These are phyloP conservation scores for Isatis lusitanica DNA, from an alignment of 441 rosid species.

Conservation along the genomic window DNA sequence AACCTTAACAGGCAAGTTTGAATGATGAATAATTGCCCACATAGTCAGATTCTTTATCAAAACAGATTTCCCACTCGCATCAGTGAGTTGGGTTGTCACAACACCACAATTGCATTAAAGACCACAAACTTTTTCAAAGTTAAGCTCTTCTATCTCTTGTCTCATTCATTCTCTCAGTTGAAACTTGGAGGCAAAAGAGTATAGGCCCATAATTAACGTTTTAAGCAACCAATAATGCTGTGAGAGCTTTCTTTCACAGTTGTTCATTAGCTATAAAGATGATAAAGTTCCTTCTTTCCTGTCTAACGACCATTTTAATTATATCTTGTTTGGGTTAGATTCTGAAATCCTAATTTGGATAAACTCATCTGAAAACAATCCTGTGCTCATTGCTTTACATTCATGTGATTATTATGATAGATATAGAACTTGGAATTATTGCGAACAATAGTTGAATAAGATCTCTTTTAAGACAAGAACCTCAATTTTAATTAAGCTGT, in stretches of 20 bases:
- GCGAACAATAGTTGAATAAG: not conserved
- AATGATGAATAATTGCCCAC: not conserved
- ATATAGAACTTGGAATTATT: not conserved
- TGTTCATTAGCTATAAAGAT: not conserved
- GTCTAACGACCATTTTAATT: not conserved
- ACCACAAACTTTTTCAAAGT: not conserved
- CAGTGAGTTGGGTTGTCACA: slow-evolving; percentile 3
- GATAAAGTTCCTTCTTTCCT: not conserved
- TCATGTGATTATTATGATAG: not conserved
- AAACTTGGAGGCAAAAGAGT: not conserved
- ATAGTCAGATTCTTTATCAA: too few relatives aligned
- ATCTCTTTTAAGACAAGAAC: not conserved
- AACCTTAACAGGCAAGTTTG: not conserved
- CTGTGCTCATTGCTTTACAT: not conserved
- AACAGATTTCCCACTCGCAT: too few relatives aligned
- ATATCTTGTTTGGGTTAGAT: not conserved
- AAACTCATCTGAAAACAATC: not conserved
- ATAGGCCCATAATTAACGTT: not conserved
- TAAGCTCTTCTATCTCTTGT: not conserved
- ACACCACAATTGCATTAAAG: too few relatives aligned
- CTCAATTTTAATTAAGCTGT: not conserved
- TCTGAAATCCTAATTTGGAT: not conserved
- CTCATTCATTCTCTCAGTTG: not conserved
- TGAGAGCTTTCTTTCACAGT: not conserved
- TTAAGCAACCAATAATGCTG: not conserved